phyloP scores from a whole-genome alignment of 306 rosid genomes.

The Vigna reflexopilosa region DNA sequence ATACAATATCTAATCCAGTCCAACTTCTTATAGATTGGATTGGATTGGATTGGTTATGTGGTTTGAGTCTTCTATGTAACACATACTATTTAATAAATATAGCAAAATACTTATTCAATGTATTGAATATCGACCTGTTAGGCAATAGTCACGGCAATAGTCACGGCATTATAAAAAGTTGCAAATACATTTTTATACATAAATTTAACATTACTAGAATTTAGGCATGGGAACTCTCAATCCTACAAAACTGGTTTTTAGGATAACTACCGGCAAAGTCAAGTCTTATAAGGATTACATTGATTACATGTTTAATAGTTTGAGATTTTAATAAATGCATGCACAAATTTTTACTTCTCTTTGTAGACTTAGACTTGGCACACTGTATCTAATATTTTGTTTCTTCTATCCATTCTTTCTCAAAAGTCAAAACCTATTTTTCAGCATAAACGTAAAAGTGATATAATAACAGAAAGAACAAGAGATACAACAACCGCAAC shows the following conservation, averaged over 20 bases:
- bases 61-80: not conserved
- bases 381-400: not conserved
- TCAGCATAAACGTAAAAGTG: not conserved
- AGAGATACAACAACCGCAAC: not conserved
- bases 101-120: not conserved
- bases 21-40: not conserved
- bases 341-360: not conserved
- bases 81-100: not conserved
- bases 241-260: not conserved
- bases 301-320: not conserved
- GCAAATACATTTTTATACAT: slow-evolving; percentile 37
- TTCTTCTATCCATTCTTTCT: not conserved
- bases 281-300: not conserved
- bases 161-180: not conserved
- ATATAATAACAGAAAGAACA: not conserved
- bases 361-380: not conserved
- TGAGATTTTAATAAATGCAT: not conserved
- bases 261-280: not conserved
- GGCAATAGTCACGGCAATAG: not conserved
- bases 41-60: not conserved
- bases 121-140: not conserved
- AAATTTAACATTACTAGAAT: not conserved
- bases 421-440: not conserved
- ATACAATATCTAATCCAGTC: not conserved
- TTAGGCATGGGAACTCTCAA: not conserved